Evolutionary conservation across 169 alveolate genomes (phyloP), one percentile per base, ranked within the genome.

Genomic region (Neospora caninum): DNA sequence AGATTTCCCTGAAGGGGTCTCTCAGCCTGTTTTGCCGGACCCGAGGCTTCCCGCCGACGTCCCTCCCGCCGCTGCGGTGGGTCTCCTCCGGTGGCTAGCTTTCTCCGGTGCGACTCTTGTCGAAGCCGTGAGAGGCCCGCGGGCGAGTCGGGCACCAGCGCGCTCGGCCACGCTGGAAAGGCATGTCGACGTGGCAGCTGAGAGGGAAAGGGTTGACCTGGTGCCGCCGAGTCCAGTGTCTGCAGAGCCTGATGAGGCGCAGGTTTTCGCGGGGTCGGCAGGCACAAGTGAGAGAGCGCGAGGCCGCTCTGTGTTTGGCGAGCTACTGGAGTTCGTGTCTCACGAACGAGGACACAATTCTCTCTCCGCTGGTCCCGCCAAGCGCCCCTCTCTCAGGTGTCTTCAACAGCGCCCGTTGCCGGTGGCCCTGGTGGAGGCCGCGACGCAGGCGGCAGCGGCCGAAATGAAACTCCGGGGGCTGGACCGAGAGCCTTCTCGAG

Each of bases 381-480:
- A 64, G 73, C 73, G 86, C 2, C 86, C 42, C 49, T 43, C 86
- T n/a, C 67, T 82, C 54, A 22, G 89, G 64, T 41, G 67, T 43
- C 89, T 82, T 9, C 89, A 82, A 29, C 89, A 41, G 64, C 53
- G 64, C 69, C 67, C 53, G n/a, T 49, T 82, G 41, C 89, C 89
- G 4, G 41, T 67, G 38, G 34, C 89, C 25, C 67, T 82, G 89
- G 67, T 82, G 36, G 89, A 82, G 36, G 89, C 89, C 38, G 89
- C 89, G 29, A 82, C 67, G 64, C 31, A 82, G 41, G 89, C 64
- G 34, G 89, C 89, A 0, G 89, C 89, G 34, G 67, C 84, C 43
- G 84, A 73, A n/a, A 73, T 73, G 39, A 31, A 36, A 16, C 49
- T 13, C 7, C 43, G 84, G 45, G 42, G 84, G 18, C 43, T 73